Evolutionary conservation across 1,284 basidiomycete genomes (phyloP).

Genomic region (Boletus smithii): DNA sequence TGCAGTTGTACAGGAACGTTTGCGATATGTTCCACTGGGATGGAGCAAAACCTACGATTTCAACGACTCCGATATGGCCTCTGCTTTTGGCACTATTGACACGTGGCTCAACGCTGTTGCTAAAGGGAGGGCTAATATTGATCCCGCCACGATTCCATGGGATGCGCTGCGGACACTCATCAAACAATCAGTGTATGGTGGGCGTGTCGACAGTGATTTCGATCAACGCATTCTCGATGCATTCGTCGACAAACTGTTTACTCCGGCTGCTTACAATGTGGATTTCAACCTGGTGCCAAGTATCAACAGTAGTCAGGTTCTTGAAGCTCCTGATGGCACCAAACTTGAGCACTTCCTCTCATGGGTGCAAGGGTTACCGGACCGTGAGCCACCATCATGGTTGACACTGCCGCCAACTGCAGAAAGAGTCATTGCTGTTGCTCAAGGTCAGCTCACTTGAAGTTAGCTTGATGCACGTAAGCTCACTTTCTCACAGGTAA

Average conservation of each 20-base stretch:
- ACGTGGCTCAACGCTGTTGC: constrained; percentile 79
- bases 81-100: constrained; percentile 89
- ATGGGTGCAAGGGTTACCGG: constrained; percentile 86
- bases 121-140: constrained; percentile 86
- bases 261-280: constrained; percentile 82
- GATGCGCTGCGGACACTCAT: constrained; percentile 85
- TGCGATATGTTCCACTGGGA: constrained; percentile 91
- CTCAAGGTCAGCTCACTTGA: constrained; percentile 64
- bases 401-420: constrained; percentile 87
- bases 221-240: constrained; percentile 89
- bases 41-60: constrained; percentile 97
- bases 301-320: constrained; percentile 51
- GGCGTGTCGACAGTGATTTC: constrained; percentile 89
- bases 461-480: neutral
- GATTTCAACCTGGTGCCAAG: constrained; percentile 86
- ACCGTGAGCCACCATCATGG: constrained; percentile 91
- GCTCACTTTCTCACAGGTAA: constrained; percentile 54
- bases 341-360: constrained; percentile 85
- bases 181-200: constrained; percentile 94
- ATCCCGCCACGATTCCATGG: constrained; percentile 91
- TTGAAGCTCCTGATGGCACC: constrained; percentile 84
- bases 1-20: constrained; percentile 90
- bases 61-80: constrained; percentile 96
- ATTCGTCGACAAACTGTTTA: constrained; percentile 89
- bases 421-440: constrained; percentile 85